A percentile compares a stretch with the other conserved stretches of the same genome.
Evolutionary conservation across 2,329 filamentous ascomycete genomes (phyloP).

Genomic region (Aspergillus cejpii): DNA sequence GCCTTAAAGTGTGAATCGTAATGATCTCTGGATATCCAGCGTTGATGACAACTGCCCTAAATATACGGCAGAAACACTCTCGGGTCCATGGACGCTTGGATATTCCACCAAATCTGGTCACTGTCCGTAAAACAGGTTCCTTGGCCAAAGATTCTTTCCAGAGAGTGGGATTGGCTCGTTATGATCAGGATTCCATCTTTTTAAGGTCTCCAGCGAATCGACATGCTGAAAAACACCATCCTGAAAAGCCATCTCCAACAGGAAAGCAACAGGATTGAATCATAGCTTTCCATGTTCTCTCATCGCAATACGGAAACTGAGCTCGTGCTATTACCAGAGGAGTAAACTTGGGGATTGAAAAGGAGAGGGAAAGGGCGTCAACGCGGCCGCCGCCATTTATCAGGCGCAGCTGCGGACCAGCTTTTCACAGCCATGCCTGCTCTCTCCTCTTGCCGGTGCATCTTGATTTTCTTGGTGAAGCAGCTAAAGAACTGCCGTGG

Average conservation of each 20-base stretch:
- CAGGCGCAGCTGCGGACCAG: not conserved
- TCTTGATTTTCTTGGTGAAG: constrained; percentile 6
- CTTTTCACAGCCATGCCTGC: not conserved
- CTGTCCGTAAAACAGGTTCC: constrained; percentile 7
- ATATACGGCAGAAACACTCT: constrained; percentile 6
- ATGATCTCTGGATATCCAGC: constrained; percentile 11
- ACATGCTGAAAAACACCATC: constrained; percentile 7
- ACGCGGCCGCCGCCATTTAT: not conserved
- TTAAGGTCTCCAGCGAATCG: constrained; percentile 5
- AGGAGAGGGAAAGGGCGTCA: constrained; percentile 2
- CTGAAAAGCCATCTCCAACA: constrained; percentile 9
- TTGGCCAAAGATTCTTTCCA: constrained; percentile 6
- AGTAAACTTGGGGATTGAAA: not conserved
- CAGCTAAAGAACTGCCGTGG: constrained; percentile 6
- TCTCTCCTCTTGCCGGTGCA: not conserved
- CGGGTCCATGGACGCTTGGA: constrained; percentile 6
- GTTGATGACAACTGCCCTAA: constrained; percentile 7
- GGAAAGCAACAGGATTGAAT: constrained; percentile 3
- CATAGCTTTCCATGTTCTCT: constrained; percentile 9
- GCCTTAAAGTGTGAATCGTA: constrained; percentile 7
- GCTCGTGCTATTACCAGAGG: not conserved
- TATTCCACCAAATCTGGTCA: constrained; percentile 7
- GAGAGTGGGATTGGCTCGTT: constrained; percentile 4
- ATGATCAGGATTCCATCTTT: constrained; percentile 8
- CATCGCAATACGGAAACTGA: constrained; percentile 8